phyloP scores from a whole-genome alignment of 2,329 filamentous ascomycete species.

The Colletotrichum scovillei region DNA sequence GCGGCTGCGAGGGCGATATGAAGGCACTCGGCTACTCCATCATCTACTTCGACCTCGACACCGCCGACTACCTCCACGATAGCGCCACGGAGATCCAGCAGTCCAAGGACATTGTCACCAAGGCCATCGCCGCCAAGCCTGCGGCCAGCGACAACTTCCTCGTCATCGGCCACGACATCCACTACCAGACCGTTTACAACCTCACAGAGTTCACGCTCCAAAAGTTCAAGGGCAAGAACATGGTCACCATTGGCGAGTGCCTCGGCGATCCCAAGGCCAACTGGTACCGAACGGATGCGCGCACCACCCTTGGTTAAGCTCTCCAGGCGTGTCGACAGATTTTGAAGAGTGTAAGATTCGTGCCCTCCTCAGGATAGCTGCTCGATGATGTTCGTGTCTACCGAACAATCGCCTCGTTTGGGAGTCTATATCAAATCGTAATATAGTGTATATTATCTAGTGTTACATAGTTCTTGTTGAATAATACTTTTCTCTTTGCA shows the following conservation, averaged over 20 bases:
- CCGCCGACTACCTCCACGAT: conserved; percentile 48
- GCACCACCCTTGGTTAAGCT: conserved; percentile 18
- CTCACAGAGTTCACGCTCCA: conserved; percentile 50
- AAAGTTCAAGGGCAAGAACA: conserved; percentile 50
- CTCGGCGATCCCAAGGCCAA: conserved; percentile 56
- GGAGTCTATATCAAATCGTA: not conserved
- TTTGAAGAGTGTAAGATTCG: not conserved
- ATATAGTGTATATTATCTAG: not conserved
- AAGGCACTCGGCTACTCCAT: conserved; percentile 48
- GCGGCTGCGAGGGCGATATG: conserved; percentile 30
- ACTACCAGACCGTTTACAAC: conserved; percentile 52
- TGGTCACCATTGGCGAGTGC: conserved; percentile 62
- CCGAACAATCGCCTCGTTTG: not conserved
- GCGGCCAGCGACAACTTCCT: conserved; percentile 39
- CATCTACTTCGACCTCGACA: conserved; percentile 51
- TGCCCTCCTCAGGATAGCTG: not conserved
- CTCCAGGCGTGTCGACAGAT: not conserved
- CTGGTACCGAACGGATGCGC: conserved; percentile 56
- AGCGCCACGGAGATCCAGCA: conserved; percentile 44
- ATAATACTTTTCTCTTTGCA: not conserved
- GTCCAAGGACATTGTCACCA: conserved; percentile 50
- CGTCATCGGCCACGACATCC: conserved; percentile 53
- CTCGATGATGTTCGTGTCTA: not conserved
- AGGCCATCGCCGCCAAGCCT: conserved; percentile 43
- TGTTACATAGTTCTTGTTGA: not conserved